Evolutionary conservation across 495 filamentous ascomycete genomes (phyloP), one percentile per base, ranked within the genome.

Genomic region (Pyronema omphalodes): DNA sequence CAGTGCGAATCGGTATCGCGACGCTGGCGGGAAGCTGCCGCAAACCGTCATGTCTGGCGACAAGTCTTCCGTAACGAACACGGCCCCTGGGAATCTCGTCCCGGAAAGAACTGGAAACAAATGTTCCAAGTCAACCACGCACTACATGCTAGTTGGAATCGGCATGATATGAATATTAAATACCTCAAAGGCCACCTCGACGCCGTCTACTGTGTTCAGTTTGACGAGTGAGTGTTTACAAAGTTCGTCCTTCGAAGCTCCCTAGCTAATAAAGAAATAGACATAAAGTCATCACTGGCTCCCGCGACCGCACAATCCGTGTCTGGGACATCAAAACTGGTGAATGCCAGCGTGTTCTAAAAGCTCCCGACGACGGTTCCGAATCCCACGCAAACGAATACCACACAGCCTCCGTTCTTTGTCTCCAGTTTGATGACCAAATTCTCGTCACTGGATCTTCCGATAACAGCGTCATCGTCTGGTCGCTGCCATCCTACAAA

Each of bases 181-280:
- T 94, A 93, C 66, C 71, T 96, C 14, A 83, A 89, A 62, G 91
- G 93, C 0, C 91, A 98, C 62, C 76, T 76, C 9, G 91, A 96
- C 67, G 94, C 86, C 57, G 88, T 98, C 19, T 98, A 98, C 68
- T 96, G 91, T 67, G 79, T 89, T 39, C 91, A 96, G 65, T 98
- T 95, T 69, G 91, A 98, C 66, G 88, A 96, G 83, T 86, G 77
- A 55, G 82, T 70, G 35, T 6, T 14, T 2, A 9, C 33, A n/a
- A n/a, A n/a, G n/a, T 4, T 6, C 23, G 5, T 12, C 7, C 35
- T 29, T 29, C 9, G 29, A 51, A 36, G 19, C 52, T 15, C n/a
- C 19, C 35, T 34, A 29, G 11, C 43, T 11, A 45, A 33, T 33
- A 9, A 12, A 34, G 18, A 14, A 9, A 18, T 37, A 91, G 84